phyloP scores from a whole-genome alignment of 441 rosid genomes.

The Sinapis alba region DNA sequence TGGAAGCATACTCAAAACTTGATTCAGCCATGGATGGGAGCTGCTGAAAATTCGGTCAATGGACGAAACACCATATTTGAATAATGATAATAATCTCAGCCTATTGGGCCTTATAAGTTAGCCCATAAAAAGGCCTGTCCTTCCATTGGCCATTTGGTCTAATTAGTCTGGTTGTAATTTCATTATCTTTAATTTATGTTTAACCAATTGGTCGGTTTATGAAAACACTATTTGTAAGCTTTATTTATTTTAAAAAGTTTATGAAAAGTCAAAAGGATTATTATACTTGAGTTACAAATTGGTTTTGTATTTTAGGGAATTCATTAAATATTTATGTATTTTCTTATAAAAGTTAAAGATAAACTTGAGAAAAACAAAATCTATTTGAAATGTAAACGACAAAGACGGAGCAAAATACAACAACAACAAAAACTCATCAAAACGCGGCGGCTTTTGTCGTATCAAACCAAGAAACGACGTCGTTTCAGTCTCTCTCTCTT shows the following conservation, averaged over 20 bases:
- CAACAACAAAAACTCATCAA: neutral
- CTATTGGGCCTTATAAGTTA: neutral
- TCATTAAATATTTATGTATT: neutral
- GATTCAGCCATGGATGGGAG: constrained; percentile 34
- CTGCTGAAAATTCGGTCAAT: neutral
- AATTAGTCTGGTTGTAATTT: too few species aligned
- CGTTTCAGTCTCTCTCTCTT: neutral
- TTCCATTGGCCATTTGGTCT: too few species aligned
- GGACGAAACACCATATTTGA: too few species aligned
- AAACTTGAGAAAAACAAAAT: neutral
- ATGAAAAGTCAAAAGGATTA: too few species aligned
- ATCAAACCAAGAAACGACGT: neutral
- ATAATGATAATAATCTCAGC: neutral
- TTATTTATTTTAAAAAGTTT: too few species aligned
- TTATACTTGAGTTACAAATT: neutral
- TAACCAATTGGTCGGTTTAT: too few species aligned
- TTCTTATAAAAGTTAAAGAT: neutral
- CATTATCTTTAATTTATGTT: too few species aligned
- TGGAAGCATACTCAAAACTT: constrained; percentile 27
- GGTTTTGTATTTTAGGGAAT: neutral
- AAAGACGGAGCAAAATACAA: neutral
- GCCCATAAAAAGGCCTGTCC: neutral
- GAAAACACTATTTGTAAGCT: neutral
- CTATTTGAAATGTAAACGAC: neutral
- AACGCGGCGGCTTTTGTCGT: constrained; percentile 1